Evolutionary conservation across 2,329 filamentous ascomycete genomes (phyloP).

Genomic region (Alternaria ventricosa): DNA sequence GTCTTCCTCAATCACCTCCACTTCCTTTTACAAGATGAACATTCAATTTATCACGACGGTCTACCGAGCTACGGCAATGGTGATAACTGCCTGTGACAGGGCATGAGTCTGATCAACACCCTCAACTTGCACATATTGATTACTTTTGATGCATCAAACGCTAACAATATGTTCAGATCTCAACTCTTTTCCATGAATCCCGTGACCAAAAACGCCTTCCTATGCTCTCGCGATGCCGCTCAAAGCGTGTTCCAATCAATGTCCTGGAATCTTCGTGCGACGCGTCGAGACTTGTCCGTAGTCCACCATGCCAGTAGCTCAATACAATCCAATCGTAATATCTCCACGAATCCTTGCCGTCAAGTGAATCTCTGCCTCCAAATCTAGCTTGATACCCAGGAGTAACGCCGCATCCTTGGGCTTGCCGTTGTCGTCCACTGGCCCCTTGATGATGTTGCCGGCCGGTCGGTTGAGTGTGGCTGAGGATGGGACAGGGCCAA

Average conservation of each 20-base stretch:
- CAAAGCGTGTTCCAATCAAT: background rate
- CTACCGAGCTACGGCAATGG: slow-evolving; percentile 83
- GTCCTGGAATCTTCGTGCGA: background rate
- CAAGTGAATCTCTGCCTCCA: slow-evolving; percentile 68
- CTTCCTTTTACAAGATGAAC: slow-evolving; percentile 49
- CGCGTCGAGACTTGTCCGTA: background rate
- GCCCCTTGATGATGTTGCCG: slow-evolving; percentile 60
- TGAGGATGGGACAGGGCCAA: slow-evolving; percentile 46
- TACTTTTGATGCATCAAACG: background rate
- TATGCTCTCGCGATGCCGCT: background rate
- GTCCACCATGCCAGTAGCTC: slow-evolving; percentile 21
- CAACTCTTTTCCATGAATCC: background rate
- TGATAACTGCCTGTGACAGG: slow-evolving; percentile 81
- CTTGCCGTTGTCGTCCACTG: slow-evolving; percentile 64
- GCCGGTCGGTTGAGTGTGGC: slow-evolving; percentile 50
- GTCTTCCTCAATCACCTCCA: background rate
- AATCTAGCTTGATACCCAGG: slow-evolving; percentile 68
- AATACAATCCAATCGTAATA: slow-evolving; percentile 66
- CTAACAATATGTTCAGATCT: slow-evolving; percentile 11
- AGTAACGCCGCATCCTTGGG: slow-evolving; percentile 65
- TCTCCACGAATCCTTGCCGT: slow-evolving; percentile 67
- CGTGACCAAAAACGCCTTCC: background rate
- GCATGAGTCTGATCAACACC: slow-evolving; percentile 53
- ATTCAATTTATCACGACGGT: slow-evolving; percentile 75
- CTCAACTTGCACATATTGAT: background rate